Percentiles rank a stretch among this genome's conserved stretches.
Conservation (phyloP, 2,329 filamentous ascomycete genomes). For the Exutisphaerella laricina region DNA sequence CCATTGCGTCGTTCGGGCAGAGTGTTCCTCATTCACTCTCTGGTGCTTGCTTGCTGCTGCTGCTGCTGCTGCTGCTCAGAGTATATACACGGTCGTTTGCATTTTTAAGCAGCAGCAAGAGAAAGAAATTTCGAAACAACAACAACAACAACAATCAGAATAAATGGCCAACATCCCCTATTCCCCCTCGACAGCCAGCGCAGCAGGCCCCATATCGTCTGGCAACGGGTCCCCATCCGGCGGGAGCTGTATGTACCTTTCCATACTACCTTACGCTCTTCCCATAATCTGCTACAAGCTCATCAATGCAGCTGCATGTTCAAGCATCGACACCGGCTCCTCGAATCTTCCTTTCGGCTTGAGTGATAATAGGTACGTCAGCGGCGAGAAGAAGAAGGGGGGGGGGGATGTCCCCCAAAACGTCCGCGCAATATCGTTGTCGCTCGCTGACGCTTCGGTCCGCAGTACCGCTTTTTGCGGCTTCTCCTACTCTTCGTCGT, state of each 20-base stretch:
- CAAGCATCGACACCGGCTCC: background rate
- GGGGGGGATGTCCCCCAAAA: too few relatives aligned
- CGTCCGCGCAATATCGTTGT: too few relatives aligned
- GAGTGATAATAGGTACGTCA: background rate
- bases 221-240: background rate
- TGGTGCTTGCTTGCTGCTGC: too few relatives aligned
- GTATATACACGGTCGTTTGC: too few relatives aligned
- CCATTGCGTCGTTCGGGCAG: too few relatives aligned
- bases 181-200: conserved; percentile 6
- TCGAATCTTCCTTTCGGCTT: background rate
- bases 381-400: too few relatives aligned
- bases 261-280: conserved; percentile 2
- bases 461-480: conserved; percentile 6
- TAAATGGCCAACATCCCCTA: conserved; percentile 9
- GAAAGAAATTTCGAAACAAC: background rate
- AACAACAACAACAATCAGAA: background rate
- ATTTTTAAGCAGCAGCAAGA: background rate
- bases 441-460: background rate
- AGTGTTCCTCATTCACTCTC: too few relatives aligned
- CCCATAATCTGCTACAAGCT: background rate
- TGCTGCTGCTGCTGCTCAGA: too few relatives aligned
- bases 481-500: conserved; percentile 4
- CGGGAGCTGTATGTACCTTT: conserved; percentile 4
- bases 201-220: background rate
- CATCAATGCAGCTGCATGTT: conserved; percentile 1